Conservation (phyloP, 768 basidiomycete species). For the Dendrothele bispora region DNA sequence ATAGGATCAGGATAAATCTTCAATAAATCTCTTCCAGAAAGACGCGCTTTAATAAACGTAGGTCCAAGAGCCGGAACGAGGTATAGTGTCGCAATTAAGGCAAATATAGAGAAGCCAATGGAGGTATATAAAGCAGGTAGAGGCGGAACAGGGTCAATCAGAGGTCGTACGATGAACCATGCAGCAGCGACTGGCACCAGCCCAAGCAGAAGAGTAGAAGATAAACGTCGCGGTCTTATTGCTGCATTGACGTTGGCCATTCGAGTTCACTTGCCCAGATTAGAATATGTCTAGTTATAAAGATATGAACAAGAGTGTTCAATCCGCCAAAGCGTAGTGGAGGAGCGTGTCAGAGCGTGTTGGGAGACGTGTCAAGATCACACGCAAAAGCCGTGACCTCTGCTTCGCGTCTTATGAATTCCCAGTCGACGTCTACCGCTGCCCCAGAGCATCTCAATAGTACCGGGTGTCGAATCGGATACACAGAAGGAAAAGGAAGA, state of each 20-base stretch:
- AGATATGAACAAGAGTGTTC: too few species aligned
- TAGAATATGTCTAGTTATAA: too few species aligned
- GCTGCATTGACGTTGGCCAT: constrained; percentile 14
- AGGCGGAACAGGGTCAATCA: constrained; percentile 66
- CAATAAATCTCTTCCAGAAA: constrained; percentile 85
- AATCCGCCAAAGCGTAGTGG: too few species aligned
- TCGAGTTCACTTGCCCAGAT: too few species aligned
- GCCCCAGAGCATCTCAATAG: constrained; percentile 41
- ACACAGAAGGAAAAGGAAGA: constrained; percentile 50
- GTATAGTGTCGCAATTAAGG: constrained; percentile 73
- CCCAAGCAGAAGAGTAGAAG: constrained; percentile 51
- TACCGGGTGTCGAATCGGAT: constrained; percentile 47
- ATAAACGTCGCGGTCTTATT: constrained; percentile 48
- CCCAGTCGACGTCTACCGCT: neutral
- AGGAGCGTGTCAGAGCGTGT: too few species aligned
- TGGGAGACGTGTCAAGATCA: constrained; percentile 8
- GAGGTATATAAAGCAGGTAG: constrained; percentile 77
- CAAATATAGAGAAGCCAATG: constrained; percentile 81
- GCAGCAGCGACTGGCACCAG: constrained; percentile 64
- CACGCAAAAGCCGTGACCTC: neutral
- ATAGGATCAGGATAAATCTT: constrained; percentile 75
- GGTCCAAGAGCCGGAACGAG: constrained; percentile 84
- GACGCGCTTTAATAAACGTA: constrained; percentile 75
- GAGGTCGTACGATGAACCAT: constrained; percentile 76
- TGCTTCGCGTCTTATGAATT: neutral